A percentile compares a stretch with the other conserved stretches of the same genome.
These are phyloP conservation scores for Smittium mucronatum DNA, from an alignment of 371 early-diverging fungal genomes.

Conservation along the genomic window DNA sequence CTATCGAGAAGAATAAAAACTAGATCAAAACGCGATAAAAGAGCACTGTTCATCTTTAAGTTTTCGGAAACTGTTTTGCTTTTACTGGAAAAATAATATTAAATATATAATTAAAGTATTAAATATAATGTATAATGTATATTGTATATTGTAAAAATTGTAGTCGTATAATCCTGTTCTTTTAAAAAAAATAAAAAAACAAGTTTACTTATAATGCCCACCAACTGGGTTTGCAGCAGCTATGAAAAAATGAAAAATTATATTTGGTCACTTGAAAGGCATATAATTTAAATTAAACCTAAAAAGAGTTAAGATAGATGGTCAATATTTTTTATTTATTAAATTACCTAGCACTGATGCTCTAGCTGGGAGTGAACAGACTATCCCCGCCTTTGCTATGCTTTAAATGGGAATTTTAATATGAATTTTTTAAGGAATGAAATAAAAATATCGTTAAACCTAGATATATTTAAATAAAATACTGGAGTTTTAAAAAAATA, in stretches of 20 bases:
- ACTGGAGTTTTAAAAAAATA: no score
- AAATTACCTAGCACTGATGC: slow-evolving; percentile 37
- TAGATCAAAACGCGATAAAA: slow-evolving; percentile 51
- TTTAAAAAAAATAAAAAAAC: no score
- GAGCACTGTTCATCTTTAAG: slow-evolving; percentile 46
- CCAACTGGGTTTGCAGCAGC: slow-evolving; percentile 49
- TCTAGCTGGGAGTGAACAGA: slow-evolving; percentile 54
- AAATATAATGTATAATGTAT: background rate
- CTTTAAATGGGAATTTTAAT: slow-evolving; percentile 6
- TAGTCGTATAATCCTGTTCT: no score
- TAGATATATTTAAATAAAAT: no score
- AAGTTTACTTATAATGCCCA: slow-evolving; percentile 33
- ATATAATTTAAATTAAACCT: no score
- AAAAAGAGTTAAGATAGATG: no score
- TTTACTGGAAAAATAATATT: slow-evolving; percentile 23
- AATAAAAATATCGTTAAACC: no score
- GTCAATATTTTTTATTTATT: no score
- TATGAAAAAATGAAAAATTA: background rate
- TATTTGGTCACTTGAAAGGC: no score
- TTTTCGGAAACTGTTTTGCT: slow-evolving; percentile 63
- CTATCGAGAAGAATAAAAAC: slow-evolving; percentile 43
- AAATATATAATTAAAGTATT: background rate
- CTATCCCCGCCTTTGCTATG: slow-evolving; percentile 58
- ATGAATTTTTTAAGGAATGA: no score
- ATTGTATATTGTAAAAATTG: no score